These are phyloP conservation scores for Penicillium coprophilum DNA, from an alignment of 495 filamentous ascomycete species.

Conservation along the genomic window DNA sequence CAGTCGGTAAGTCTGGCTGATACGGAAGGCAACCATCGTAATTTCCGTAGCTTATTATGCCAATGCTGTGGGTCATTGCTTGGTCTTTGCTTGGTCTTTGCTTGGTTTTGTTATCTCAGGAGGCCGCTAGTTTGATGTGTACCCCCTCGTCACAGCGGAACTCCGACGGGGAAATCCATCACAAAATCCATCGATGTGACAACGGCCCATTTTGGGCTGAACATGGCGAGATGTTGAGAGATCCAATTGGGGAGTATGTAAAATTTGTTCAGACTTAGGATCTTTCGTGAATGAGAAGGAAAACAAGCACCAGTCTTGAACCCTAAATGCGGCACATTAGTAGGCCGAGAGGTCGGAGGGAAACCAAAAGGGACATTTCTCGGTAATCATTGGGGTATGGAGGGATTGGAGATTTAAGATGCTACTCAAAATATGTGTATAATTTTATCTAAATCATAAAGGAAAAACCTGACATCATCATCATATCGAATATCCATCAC, in stretches of 20 bases:
- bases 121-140: background rate
- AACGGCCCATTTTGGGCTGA: background rate
- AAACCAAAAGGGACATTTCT: background rate
- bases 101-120: conserved; percentile 5
- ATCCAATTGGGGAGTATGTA: background rate
- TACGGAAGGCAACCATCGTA: background rate
- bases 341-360: background rate
- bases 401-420: background rate
- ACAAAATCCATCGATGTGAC: background rate
- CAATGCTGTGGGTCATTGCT: background rate
- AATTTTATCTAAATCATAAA: conserved; percentile 29
- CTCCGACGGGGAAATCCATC: conserved; percentile 11
- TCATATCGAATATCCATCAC: conserved; percentile 22
- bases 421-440: conserved; percentile 19
- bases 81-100: background rate
- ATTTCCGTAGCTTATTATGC: background rate
- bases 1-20: background rate
- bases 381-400: background rate
- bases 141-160: conserved; percentile 8
- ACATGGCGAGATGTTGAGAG: background rate
- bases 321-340: no score
- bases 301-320: background rate
- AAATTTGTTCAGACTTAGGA: background rate
- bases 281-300: background rate
- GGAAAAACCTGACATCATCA: conserved; percentile 31